Evolutionary conservation across 805 yeast species (phyloP).

Genomic region (Candida khao-thaluensis): DNA sequence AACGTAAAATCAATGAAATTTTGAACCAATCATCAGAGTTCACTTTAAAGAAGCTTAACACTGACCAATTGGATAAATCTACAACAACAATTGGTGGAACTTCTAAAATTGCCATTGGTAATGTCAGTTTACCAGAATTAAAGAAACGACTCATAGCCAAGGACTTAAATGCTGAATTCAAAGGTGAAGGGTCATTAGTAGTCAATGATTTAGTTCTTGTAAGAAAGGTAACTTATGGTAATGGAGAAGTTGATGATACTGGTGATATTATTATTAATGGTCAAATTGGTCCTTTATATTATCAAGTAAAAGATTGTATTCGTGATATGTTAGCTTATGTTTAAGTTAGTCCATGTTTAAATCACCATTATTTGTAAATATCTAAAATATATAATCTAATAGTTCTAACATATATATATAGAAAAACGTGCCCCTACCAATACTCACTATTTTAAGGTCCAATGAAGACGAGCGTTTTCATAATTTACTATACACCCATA

Average conservation of each 20-base stretch:
- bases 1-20: constrained; percentile 22
- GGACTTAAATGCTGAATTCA: constrained; percentile 79
- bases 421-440: background rate
- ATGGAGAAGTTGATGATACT: constrained; percentile 49
- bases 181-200: constrained; percentile 89
- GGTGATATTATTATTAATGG: constrained; percentile 90
- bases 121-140: constrained; percentile 77
- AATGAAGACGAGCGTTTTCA: constrained; percentile 5
- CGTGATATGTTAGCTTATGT: constrained; percentile 75
- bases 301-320: constrained; percentile 70
- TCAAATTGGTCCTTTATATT: constrained; percentile 67
- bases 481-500: too few relatives aligned
- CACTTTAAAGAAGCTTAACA: constrained; percentile 18
- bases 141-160: constrained; percentile 56
- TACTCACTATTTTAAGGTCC: constrained; percentile 3
- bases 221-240: constrained; percentile 54
- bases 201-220: constrained; percentile 77
- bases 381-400: background rate
- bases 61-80: constrained; percentile 2
- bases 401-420: too few relatives aligned
- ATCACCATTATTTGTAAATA: background rate
- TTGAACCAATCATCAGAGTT: constrained; percentile 32
- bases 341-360: background rate
- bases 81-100: constrained; percentile 1
- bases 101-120: constrained; percentile 74